These are phyloP conservation scores for Scytalidium lignicola DNA, from an alignment of 2,329 filamentous ascomycete genomes.

Conservation along the genomic window DNA sequence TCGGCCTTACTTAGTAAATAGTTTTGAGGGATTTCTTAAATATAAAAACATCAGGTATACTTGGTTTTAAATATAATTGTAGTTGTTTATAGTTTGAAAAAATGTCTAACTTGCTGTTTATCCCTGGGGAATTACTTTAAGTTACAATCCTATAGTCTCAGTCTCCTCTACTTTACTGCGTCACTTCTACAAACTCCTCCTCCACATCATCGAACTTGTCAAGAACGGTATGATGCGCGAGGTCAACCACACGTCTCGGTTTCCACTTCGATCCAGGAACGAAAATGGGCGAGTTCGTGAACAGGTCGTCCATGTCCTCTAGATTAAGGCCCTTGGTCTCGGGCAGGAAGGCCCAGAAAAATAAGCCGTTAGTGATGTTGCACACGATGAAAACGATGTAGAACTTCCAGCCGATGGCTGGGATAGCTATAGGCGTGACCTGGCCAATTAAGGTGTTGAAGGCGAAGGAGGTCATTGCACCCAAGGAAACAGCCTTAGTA, in stretches of 20 bases:
- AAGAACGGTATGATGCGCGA: neutral
- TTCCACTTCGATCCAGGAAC: conserved; percentile 39
- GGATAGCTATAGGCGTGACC: conserved; percentile 53
- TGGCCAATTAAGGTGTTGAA: conserved; percentile 75
- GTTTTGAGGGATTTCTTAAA: no score
- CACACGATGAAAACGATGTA: conserved; percentile 59
- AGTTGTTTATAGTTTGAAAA: no score
- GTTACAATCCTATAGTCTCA: no score
- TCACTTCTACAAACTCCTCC: neutral
- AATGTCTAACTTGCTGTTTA: no score
- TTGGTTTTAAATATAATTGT: no score
- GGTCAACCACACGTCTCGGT: conserved; percentile 10
- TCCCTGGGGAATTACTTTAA: no score
- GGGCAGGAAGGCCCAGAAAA: conserved; percentile 63
- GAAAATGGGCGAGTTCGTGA: conserved; percentile 59
- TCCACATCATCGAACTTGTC: neutral
- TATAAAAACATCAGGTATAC: no score
- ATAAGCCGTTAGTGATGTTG: conserved; percentile 63
- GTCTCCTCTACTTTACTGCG: neutral
- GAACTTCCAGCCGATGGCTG: conserved; percentile 40
- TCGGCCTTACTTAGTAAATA: no score
- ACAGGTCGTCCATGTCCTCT: conserved; percentile 65
- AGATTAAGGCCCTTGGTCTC: conserved; percentile 60
- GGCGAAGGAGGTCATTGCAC: conserved; percentile 67
- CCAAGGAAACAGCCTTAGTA: conserved; percentile 68